Base-by-base conservation (phyloP, 495 filamentous ascomycete genomes). In the Copromyces sp. region DNA sequence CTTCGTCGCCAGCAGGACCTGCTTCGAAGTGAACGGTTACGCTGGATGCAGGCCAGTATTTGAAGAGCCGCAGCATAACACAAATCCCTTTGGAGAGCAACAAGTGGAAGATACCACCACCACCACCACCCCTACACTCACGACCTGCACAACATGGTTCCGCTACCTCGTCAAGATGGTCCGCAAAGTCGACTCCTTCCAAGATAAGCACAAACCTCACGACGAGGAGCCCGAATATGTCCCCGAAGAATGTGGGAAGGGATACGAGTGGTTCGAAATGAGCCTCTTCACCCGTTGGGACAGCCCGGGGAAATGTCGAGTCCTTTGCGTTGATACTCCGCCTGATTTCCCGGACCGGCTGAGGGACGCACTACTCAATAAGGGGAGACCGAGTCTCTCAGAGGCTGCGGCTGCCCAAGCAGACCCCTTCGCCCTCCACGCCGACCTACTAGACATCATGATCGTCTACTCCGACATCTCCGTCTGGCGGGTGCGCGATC, bases 1-100 rank as follows among this genome's bases (percentile, higher is more conserved):
- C 9, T 78, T 73, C 39, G 70, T 78, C n/a, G 75, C 71, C 24
- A 74, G 69, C 38, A 44, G 73, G 17, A 76, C 76, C 14, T 78
- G 76, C 53, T 76, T 78, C 38, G 76, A 78, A 41, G 16, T 78
- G 4, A 78, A 76, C 68, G 76, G 75, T 44, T 78, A 73, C 73
- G 76, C 74, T 61, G 76, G 76, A 8, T 70, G 70, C 68, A 73
- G 69, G 4, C 40, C 71, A 38, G 65, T n/a, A 24, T 76, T 71
- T 41, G 59, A 70, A 32, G 71, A 73, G 39, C 32, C 37, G 37
- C 45, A 53, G 40, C 44, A n/a, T 9, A 24, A 24, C 24, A 6
- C 24, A 24, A 9, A 69, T 70, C 14, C 47, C 17, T 68, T 39
- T 76, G 8, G 72, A 41, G 17, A 71, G 69, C 61, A 71, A 70